These are phyloP conservation scores for Hippophae gyantsensis DNA, from an alignment of 306 rosid genomes.

Conservation along the genomic window DNA sequence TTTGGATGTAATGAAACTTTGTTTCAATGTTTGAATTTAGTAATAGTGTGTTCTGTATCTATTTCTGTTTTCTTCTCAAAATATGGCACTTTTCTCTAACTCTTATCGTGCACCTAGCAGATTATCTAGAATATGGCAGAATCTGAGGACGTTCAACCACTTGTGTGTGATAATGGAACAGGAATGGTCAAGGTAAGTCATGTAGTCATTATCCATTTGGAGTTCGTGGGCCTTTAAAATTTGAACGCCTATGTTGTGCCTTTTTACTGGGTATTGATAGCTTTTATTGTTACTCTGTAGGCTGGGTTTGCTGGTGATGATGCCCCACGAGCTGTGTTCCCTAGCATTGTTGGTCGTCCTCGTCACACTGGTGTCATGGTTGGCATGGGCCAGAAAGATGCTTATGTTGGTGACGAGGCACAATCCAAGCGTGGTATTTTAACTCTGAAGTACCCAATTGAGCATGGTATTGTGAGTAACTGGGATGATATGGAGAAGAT, in stretches of 20 bases:
- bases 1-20: too few relatives aligned
- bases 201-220: neutral
- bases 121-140: conserved; percentile 75
- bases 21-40: too few relatives aligned
- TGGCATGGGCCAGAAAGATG: conserved; percentile 99
- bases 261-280: neutral
- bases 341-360: conserved; percentile 98
- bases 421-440: conserved; percentile 95
- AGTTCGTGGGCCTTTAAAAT: neutral
- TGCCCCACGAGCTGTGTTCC: conserved; percentile 99
- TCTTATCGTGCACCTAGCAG: conserved; percentile 13
- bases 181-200: conserved; percentile 95
- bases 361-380: conserved; percentile 99
- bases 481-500: conserved; percentile 99
- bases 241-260: neutral
- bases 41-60: too few relatives aligned
- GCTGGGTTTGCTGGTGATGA: conserved; percentile 99
- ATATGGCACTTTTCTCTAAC: too few relatives aligned
- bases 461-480: conserved; percentile 96
- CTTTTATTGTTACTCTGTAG: conserved; percentile 22
- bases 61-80: neutral
- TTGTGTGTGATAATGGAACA: conserved; percentile 97
- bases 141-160: conserved; percentile 95
- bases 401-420: conserved; percentile 99
- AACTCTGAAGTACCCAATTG: conserved; percentile 91